These are phyloP conservation scores for Beta lomatogona DNA, from an alignment of 179 eudicot genomes.

Conservation along the genomic window DNA sequence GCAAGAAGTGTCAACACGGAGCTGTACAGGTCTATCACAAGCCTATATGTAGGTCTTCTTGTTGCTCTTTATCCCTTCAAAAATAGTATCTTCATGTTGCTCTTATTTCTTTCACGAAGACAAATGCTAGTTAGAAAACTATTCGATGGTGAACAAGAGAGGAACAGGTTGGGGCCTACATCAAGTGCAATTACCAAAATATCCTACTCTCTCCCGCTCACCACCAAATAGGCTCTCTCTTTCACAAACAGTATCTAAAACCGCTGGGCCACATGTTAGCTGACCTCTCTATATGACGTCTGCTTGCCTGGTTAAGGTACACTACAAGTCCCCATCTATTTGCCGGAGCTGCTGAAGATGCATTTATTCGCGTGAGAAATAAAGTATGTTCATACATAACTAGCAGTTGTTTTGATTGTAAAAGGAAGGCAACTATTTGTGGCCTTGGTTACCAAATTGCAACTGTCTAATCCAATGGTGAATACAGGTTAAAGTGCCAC, in stretches of 20 bases:
- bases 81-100: too few relatives aligned
- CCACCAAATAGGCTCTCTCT: neutral
- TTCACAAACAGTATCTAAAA: neutral
- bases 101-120: too few relatives aligned
- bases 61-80: neutral
- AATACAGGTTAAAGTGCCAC: slow-evolving; percentile 85
- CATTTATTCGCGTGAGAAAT: slow-evolving; percentile 80
- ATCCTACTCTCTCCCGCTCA: too few relatives aligned
- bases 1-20: slow-evolving; percentile 73
- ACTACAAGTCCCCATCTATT: slow-evolving; percentile 97
- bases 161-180: too few relatives aligned
- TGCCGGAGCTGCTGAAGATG: slow-evolving; percentile 70
- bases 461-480: neutral
- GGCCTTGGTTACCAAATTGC: neutral
- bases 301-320: slow-evolving; percentile 55
- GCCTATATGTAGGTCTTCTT: slow-evolving; percentile 73
- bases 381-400: slow-evolving; percentile 46
- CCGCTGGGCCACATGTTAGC: neutral
- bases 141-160: too few relatives aligned
- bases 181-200: too few relatives aligned
- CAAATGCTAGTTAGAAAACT: too few relatives aligned
- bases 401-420: neutral
- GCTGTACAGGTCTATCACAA: slow-evolving; percentile 68
- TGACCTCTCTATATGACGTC: slow-evolving; percentile 1
- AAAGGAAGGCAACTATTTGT: neutral